Evolutionary conservation across 2,329 filamentous ascomycete genomes (phyloP).

Genomic region (Pseudogymnoascus sp.): DNA sequence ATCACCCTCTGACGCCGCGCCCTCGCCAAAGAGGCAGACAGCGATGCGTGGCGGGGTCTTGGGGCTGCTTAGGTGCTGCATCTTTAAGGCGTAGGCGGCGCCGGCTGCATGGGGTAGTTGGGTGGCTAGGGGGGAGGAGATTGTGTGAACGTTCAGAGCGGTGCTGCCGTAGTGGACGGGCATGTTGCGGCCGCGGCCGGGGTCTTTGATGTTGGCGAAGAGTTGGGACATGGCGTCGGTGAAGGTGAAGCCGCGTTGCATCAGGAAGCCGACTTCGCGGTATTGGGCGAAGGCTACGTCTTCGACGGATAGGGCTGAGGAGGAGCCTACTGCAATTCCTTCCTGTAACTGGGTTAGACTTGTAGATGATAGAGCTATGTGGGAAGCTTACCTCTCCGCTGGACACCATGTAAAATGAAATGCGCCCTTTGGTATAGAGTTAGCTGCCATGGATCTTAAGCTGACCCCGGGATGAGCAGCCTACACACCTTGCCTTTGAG

Average conservation of each 20-base stretch:
- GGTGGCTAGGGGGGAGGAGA: slow-evolving; percentile 77
- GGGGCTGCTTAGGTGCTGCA: slow-evolving; percentile 67
- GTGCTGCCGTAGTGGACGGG: slow-evolving; percentile 89
- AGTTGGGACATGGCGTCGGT: slow-evolving; percentile 93
- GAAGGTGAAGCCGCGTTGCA: slow-evolving; percentile 78
- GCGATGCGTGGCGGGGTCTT: slow-evolving; percentile 59
- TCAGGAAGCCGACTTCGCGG: slow-evolving; percentile 83
- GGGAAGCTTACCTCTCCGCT: slow-evolving; percentile 15
- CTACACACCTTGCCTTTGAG: slow-evolving; percentile 69
- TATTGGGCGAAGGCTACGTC: slow-evolving; percentile 95
- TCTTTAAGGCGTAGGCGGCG: slow-evolving; percentile 78
- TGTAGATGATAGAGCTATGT: not conserved
- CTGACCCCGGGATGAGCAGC: slow-evolving; percentile 49
- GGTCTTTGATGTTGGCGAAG: slow-evolving; percentile 77
- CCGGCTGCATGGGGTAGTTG: slow-evolving; percentile 84
- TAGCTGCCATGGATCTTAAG: slow-evolving; percentile 44
- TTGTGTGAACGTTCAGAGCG: slow-evolving; percentile 81
- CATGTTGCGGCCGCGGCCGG: slow-evolving; percentile 84
- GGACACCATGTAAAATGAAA: slow-evolving; percentile 77
- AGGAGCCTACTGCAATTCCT: slow-evolving; percentile 83
- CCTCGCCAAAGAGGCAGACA: slow-evolving; percentile 83
- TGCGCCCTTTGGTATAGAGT: slow-evolving; percentile 39
- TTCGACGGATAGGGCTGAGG: slow-evolving; percentile 69
- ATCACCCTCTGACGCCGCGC: slow-evolving; percentile 82
- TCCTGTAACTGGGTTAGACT: slow-evolving; percentile 37